Evolutionary conservation across 176 grass and related monocot species (phyloP).

Genomic region (Paspalum vaginatum): DNA sequence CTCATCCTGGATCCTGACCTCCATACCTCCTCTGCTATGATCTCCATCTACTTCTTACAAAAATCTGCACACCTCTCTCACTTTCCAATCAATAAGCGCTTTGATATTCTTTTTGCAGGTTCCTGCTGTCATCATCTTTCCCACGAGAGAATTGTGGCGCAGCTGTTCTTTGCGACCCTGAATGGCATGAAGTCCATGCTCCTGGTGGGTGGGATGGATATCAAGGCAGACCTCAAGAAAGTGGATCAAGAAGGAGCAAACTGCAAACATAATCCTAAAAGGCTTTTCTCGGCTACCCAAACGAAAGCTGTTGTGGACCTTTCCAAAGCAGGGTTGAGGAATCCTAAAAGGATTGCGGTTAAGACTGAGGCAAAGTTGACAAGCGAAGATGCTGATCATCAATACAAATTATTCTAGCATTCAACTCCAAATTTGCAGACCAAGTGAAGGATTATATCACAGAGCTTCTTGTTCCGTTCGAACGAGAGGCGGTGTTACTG

Average conservation of each 20-base stretch:
- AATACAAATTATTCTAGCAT: no score
- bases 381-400: conserved; percentile 36
- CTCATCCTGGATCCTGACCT: no score
- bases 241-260: conserved; percentile 87
- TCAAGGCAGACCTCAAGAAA: conserved; percentile 66
- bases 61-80: background rate
- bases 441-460: no score
- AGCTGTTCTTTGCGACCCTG: conserved; percentile 72
- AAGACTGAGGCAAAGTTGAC: conserved; percentile 58
- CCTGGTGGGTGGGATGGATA: conserved; percentile 84
- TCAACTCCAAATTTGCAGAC: no score
- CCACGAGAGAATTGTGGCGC: conserved; percentile 85
- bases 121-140: conserved; percentile 83
- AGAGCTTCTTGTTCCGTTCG: no score
- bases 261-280: no score
- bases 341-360: conserved; percentile 91
- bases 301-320: conserved; percentile 84
- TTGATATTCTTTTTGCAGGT: conserved; percentile 44
- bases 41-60: no score
- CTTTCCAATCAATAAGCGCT: background rate
- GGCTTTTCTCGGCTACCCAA: conserved; percentile 93
- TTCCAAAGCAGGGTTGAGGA: conserved; percentile 84
- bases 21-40: background rate
- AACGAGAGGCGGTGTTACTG: no score
- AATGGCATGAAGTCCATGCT: conserved; percentile 70